A percentile compares a stretch with the other conserved stretches of the same genome.
These are phyloP conservation scores for Citrus unshiu DNA, from an alignment of 345 rosid species.

Conservation along the genomic window DNA sequence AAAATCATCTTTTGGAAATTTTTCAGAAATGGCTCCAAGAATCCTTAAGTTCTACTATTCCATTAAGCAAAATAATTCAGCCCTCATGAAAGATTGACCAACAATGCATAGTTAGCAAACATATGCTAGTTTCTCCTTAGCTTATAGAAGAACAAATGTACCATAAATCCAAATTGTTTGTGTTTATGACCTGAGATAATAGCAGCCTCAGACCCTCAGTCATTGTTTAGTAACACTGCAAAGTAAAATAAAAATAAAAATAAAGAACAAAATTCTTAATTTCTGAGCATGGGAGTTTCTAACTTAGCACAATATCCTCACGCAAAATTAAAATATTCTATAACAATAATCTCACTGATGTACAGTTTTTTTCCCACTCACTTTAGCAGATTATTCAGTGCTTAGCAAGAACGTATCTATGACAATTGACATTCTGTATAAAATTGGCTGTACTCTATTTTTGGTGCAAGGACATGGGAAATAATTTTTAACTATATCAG, in stretches of 20 bases:
- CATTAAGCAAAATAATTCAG: background rate
- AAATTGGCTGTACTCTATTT: background rate
- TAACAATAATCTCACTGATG: background rate
- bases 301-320: background rate
- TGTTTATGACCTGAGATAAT: background rate
- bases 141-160: background rate
- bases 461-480: background rate
- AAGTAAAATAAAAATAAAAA: background rate
- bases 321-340: too few relatives aligned
- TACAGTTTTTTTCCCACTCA: background rate
- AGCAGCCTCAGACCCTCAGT: background rate
- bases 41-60: background rate
- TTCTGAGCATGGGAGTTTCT: background rate
- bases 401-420: background rate
- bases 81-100: background rate
- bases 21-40: background rate
- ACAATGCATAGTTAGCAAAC: background rate
- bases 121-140: background rate
- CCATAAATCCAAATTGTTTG: background rate
- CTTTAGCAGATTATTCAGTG: background rate
- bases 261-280: background rate
- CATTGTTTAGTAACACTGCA: background rate
- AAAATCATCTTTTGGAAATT: background rate
- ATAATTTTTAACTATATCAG: background rate
- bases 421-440: background rate